Percentiles rank a stretch among this genome's conserved stretches.
Evolutionary conservation across 331 rosid genomes (phyloP).

Genomic region (Quercus lobata): DNA sequence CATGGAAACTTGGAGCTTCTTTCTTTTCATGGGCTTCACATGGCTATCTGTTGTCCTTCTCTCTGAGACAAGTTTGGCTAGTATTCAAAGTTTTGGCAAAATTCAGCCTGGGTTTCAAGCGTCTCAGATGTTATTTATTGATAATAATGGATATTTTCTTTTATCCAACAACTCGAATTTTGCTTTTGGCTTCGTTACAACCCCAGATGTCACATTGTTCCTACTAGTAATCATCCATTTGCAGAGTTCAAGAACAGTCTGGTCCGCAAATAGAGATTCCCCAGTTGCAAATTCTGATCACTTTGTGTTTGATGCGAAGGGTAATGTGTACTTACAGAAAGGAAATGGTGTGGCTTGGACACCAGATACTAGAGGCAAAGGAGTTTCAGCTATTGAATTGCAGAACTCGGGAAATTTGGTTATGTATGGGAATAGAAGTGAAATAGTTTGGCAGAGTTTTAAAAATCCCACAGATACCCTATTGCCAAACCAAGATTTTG

Average conservation of each 20-base stretch:
- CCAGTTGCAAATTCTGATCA: conserved; percentile 69
- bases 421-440: conserved; percentile 38
- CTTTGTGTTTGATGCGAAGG: conserved; percentile 58
- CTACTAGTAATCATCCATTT: conserved; percentile 45
- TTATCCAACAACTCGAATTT: conserved; percentile 41
- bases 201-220: conserved; percentile 45
- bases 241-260: conserved; percentile 25
- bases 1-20: conserved; percentile 39
- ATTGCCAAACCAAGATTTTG: conserved; percentile 57
- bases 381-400: conserved; percentile 61
- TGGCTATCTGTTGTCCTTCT: conserved; percentile 19
- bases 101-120: conserved; percentile 46
- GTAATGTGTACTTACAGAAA: conserved; percentile 46
- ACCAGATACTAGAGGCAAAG: conserved; percentile 39
- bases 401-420: conserved; percentile 68
- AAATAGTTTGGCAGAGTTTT: conserved; percentile 79
- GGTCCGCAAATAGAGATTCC: conserved; percentile 69
- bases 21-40: conserved; percentile 20
- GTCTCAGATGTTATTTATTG: conserved; percentile 71
- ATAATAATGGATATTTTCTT: conserved; percentile 59
- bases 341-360: conserved; percentile 62
- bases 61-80: conserved; percentile 37
- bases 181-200: conserved; percentile 53
- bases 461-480: conserved; percentile 77
- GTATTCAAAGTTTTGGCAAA: conserved; percentile 22